Evolutionary conservation across 331 rosid species (phyloP).

Genomic region (Quercus phellos): DNA sequence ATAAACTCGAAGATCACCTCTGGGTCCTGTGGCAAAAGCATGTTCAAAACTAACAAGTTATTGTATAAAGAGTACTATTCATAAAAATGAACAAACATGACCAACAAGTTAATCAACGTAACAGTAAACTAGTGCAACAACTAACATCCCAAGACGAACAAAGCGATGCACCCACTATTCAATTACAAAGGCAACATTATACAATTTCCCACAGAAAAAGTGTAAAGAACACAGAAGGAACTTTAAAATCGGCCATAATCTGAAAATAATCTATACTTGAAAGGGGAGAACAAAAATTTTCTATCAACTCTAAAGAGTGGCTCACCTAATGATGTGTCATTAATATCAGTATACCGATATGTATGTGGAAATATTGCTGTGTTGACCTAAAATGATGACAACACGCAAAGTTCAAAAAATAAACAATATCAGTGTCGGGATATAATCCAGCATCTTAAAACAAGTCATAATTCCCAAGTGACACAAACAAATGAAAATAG

Average conservation of each 20-base stretch:
- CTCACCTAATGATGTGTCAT: conserved; percentile 73
- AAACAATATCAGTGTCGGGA: background rate
- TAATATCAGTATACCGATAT: conserved; percentile 30
- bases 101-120: background rate
- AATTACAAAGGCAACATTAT: background rate
- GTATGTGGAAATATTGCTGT: conserved; percentile 76
- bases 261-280: background rate
- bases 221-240: background rate
- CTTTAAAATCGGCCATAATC: background rate
- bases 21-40: conserved; percentile 48
- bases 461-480: conserved; percentile 14
- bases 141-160: background rate
- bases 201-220: background rate
- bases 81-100: background rate
- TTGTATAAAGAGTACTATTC: background rate
- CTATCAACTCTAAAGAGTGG: conserved; percentile 7
- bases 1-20: conserved; percentile 65
- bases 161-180: background rate
- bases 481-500: conserved; percentile 14
- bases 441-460: conserved; percentile 15
- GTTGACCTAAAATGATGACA: conserved; percentile 42
- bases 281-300: background rate
- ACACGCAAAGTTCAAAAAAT: conserved; percentile 20
- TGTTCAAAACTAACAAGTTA: background rate
- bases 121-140: background rate